Percentiles rank a stretch among this genome's conserved stretches.
These are phyloP conservation scores for Podaxis carcinomalis DNA, from an alignment of 768 basidiomycete species.

Conservation along the genomic window DNA sequence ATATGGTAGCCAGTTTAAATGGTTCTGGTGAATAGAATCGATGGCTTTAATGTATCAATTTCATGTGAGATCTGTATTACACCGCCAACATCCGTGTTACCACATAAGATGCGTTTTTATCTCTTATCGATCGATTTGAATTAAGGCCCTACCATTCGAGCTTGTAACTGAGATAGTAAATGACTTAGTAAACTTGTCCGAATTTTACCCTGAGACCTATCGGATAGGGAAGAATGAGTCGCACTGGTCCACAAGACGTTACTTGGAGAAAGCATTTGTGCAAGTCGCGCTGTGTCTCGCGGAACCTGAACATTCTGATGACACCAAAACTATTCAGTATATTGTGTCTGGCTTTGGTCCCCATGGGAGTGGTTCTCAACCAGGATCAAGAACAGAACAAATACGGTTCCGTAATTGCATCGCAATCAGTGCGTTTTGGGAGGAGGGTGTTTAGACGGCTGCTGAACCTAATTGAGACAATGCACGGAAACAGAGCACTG, in stretches of 20 bases:
- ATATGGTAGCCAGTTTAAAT: not conserved
- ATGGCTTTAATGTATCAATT: not conserved
- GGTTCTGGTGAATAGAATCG: conserved; percentile 5
- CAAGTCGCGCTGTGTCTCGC: not conserved
- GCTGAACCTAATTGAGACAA: too few relatives aligned
- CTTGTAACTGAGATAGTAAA: not conserved
- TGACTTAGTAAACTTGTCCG: not conserved
- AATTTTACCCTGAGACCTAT: not conserved
- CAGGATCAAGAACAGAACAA: too few relatives aligned
- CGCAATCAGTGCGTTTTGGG: too few relatives aligned
- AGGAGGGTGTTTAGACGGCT: too few relatives aligned
- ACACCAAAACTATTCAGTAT: not conserved
- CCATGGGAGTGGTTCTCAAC: too few relatives aligned
- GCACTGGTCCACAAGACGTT: not conserved
- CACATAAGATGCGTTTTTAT: too few relatives aligned
- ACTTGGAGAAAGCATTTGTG: not conserved
- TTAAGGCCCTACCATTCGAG: not conserved
- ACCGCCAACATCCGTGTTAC: too few relatives aligned
- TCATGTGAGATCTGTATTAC: too few relatives aligned
- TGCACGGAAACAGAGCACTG: too few relatives aligned
- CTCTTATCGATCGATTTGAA: too few relatives aligned
- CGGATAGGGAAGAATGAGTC: not conserved
- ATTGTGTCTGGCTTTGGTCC: not conserved
- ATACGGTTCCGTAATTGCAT: too few relatives aligned
- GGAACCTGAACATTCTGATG: not conserved